phyloP scores from a whole-genome alignment of 345 rosid genomes.

The Xanthoceras sorbifolium region DNA sequence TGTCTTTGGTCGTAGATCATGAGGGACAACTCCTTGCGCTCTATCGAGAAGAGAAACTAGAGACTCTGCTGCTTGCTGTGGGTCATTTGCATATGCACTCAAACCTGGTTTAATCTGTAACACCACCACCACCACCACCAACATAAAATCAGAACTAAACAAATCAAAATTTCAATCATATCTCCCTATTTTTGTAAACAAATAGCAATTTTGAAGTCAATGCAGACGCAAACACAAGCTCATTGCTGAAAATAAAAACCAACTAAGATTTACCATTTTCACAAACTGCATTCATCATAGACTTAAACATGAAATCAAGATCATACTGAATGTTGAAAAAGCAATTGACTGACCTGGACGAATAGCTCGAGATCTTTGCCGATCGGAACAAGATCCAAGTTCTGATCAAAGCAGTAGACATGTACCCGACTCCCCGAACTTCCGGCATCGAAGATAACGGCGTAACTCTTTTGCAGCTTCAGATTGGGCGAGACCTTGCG shows the following conservation, averaged over 20 bases:
- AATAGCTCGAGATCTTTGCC: slow-evolving; percentile 92
- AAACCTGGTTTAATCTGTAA: slow-evolving; percentile 78
- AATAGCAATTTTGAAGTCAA: neutral
- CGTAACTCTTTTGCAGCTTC: slow-evolving; percentile 50
- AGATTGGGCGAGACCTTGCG: slow-evolving; percentile 52
- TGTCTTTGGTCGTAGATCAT: slow-evolving; percentile 69
- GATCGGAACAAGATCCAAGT: slow-evolving; percentile 88
- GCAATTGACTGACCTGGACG: slow-evolving; percentile 43
- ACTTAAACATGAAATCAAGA: neutral
- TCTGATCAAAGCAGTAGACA: slow-evolving; percentile 84
- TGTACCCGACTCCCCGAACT: slow-evolving; percentile 98
- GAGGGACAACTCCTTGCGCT: slow-evolving; percentile 87
- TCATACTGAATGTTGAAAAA: neutral
- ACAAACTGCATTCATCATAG: neutral
- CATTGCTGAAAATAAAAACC: neutral
- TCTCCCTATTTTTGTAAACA: neutral
- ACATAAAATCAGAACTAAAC: slow-evolving; percentile 22
- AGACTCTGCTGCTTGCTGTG: slow-evolving; percentile 71
- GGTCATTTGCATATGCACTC: slow-evolving; percentile 79
- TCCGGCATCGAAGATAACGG: slow-evolving; percentile 91
- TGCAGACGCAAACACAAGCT: neutral
- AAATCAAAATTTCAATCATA: neutral
- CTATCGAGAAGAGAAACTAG: slow-evolving; percentile 69
- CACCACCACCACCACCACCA: slow-evolving; percentile 20
- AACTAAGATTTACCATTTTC: neutral